phyloP scores from a whole-genome alignment of 202 grass and related monocot species.

The Schoenoplectus triqueter region DNA sequence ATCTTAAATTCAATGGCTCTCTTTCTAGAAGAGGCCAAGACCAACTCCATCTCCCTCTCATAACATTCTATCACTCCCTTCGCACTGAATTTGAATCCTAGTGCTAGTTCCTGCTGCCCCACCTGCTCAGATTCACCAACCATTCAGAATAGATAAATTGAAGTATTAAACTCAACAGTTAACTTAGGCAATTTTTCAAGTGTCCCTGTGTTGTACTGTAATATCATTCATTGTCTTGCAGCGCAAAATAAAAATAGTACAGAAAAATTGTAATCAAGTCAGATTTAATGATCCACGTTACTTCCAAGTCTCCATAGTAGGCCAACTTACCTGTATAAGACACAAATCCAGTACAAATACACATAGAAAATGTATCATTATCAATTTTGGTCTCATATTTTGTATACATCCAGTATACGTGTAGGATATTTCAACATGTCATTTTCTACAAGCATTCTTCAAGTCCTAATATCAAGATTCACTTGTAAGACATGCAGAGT shows the following conservation, averaged over 20 bases:
- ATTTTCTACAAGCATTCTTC: slow-evolving; percentile 5
- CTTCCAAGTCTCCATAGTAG: not conserved
- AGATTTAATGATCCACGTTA: not conserved
- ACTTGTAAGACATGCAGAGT: too few relatives aligned
- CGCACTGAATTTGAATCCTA: slow-evolving; percentile 79
- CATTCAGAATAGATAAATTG: not conserved
- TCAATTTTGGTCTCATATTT: not conserved
- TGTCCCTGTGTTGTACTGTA: not conserved
- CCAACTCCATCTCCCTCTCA: slow-evolving; percentile 59
- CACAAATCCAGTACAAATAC: not conserved
- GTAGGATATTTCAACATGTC: not conserved
- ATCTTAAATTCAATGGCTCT: slow-evolving; percentile 86
- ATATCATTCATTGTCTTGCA: not conserved
- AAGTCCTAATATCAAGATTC: too few relatives aligned
- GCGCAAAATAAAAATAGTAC: not conserved
- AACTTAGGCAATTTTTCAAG: not conserved
- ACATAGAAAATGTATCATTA: not conserved
- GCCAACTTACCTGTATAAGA: not conserved
- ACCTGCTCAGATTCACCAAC: slow-evolving; percentile 42
- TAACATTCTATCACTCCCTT: slow-evolving; percentile 75
- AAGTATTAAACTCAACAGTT: too few relatives aligned
- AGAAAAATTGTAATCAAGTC: not conserved
- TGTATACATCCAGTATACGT: not conserved
- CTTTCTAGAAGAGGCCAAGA: slow-evolving; percentile 39
- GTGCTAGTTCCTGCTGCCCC: slow-evolving; percentile 68